Percentiles rank a stretch among this genome's conserved stretches.
phyloP scores from a whole-genome alignment of 352 stramenopile genomes.

The Pythium phragmiticola region DNA sequence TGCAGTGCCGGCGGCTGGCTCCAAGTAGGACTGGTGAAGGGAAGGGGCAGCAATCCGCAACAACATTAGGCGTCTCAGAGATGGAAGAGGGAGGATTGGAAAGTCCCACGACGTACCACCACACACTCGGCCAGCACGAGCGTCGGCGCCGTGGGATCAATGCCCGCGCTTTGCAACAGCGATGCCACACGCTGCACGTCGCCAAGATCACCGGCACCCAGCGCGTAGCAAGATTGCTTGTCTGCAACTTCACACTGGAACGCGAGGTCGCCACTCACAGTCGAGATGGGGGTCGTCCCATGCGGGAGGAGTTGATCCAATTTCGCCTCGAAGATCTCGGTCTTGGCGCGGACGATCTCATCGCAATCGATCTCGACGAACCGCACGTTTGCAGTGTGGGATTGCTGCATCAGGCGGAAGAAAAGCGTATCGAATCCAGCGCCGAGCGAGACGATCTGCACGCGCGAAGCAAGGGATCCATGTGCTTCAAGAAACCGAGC shows the following conservation, averaged over 20 bases:
- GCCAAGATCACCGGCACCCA: conserved; percentile 58
- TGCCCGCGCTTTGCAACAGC: conserved; percentile 25
- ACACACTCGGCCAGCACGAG: conserved; percentile 72
- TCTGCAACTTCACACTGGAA: conserved; percentile 11
- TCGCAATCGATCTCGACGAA: conserved; percentile 69
- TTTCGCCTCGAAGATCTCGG: conserved; percentile 36
- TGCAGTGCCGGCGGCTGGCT: conserved; percentile 38
- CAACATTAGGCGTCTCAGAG: background rate
- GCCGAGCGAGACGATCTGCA: conserved; percentile 71
- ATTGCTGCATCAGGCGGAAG: conserved; percentile 51
- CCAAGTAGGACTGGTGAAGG: conserved; percentile 57
- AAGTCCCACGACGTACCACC: conserved; percentile 36
- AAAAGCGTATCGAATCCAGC: conserved; percentile 76
- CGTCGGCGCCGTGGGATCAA: conserved; percentile 46
- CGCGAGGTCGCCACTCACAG: background rate
- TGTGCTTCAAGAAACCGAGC: conserved; percentile 41
- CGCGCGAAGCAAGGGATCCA: background rate
- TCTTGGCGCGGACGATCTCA: conserved; percentile 52
- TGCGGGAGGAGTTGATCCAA: conserved; percentile 1
- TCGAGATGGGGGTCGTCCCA: background rate
- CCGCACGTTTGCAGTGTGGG: conserved; percentile 19
- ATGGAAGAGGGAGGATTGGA: background rate
- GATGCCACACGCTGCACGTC: conserved; percentile 36
- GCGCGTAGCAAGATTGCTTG: conserved; percentile 35
- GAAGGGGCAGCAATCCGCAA: background rate